Base-by-base conservation (phyloP, 1,139 yeast species). In the Kodamaea anthophila region DNA sequence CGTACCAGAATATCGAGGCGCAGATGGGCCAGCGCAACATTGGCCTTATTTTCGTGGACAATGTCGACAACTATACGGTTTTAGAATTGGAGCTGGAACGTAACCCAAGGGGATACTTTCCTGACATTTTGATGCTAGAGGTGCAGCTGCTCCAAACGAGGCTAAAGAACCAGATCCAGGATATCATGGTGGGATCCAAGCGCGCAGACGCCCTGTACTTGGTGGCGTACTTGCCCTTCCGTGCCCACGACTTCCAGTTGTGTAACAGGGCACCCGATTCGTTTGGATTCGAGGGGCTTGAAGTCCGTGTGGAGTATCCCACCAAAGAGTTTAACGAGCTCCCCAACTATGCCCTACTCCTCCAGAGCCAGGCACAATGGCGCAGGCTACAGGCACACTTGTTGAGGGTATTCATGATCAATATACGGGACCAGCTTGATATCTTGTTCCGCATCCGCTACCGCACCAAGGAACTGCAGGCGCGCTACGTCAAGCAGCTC, bases 361-460 rank as follows among this genome's bases (percentile, higher is more conserved):
- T 58, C 36, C 49, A 46, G 24, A 46, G 60, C 2, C 40, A 41
- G 26, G 49, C 53, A 29, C 57, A 59, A 26, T 46, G 44, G 27
- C 49, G 44, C 24, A 42, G 40, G 30, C 45, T 65, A 21, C 44
- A 43, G 28, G 51, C 47, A 24, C 72, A 65, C 38, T 40, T 66
- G 15, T 55, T 51, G 42, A 64, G 64, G 37, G 35, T 66, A 13
- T 58, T 65, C 32, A 38, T 61, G 36, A 53, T 62, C 29, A 66
- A 66, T 41, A 39, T 64, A 30, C 62, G 55, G 21, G 67, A 61
- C 23, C 65, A 60, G 36, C 49, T 65, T 14, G 69, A 65, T 24
- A 55, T 58, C 1, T 51, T 65, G 29, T 47, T 49, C 31, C 42
- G 64, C 18, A 51, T 64, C 40, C 65, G 63, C 38, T 62, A 64